Base-by-base conservation (phyloP, 345 rosid species). In the Salix purpurea region DNA sequence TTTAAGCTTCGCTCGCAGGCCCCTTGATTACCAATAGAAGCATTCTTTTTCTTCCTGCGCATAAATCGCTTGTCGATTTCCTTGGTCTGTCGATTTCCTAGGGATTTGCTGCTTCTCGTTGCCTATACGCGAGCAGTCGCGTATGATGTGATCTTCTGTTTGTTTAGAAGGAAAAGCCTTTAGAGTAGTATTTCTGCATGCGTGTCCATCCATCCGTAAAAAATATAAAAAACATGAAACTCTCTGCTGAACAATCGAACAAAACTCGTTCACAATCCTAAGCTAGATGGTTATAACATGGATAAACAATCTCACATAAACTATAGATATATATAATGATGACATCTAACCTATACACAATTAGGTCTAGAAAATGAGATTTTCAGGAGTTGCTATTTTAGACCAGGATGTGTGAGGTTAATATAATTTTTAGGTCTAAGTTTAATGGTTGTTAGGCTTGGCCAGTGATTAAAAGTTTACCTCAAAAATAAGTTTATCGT, bases 341-440 rank as follows among this genome's bases (percentile, higher is more conserved):
- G 44, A 40, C 44, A 40, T 40, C 44, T 40, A 40, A 40, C 44
- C 13, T 0, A 40, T 40, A 9, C 44, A 40, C 13, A 40, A 11
- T 40, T 40, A 10, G 44, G 3, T n/a, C n/a, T n/a, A n/a, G 11
- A 39, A 39, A 39, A 39, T 9, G 13, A 54, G 12, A 7, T 21
- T 54, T 54, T 54, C 61, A 8, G 1, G 12, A 4, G 12, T 21
- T 54, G 61, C 1, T 9, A 21, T 54, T 18, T 4, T 21, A 7
- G 5, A 1, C 10, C 4, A 7, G 1, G 24, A 21, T 1, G 0
- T 2, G 1, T 54, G 61, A 10, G 4, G 21, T 54, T 54, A 54
- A 54, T 7, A 7, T 21, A 11, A 0, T 1, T 0, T 0, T 21
- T 21, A 0, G 7, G 5, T 0, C 4, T 21, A 21, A 13, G 5